Evolutionary conservation across 176 grass and related monocot genomes (phyloP).

Genomic region (Panicum miliaceum): DNA sequence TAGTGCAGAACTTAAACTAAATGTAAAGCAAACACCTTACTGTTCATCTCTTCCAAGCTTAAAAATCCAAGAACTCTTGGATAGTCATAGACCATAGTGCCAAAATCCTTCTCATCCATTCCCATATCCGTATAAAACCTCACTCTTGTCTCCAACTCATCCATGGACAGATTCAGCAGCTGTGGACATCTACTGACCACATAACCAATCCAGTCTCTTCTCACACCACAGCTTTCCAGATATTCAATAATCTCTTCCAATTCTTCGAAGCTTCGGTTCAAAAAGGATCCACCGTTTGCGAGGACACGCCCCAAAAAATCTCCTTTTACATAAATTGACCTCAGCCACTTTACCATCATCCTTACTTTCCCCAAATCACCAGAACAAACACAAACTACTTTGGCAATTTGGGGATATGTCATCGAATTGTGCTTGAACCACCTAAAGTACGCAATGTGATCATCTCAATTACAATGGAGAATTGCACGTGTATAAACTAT

Average conservation of each 20-base stretch:
- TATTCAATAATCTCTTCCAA: conserved; percentile 66
- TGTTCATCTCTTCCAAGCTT: conserved; percentile 92
- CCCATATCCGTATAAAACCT: conserved; percentile 87
- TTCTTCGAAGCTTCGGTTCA: conserved; percentile 60
- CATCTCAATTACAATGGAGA: conserved; percentile 13
- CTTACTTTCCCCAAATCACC: conserved; percentile 77
- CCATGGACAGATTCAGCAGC: conserved; percentile 59
- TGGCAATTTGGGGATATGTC: conserved; percentile 84
- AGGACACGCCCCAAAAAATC: conserved; percentile 76
- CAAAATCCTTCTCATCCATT: conserved; percentile 84
- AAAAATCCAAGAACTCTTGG: conserved; percentile 81
- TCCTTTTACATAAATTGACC: conserved; percentile 79
- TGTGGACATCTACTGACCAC: conserved; percentile 75
- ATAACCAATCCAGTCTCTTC: conserved; percentile 86
- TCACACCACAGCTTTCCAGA: conserved; percentile 71
- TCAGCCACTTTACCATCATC: conserved; percentile 71
- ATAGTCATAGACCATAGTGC: conserved; percentile 96
- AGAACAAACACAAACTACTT: conserved; percentile 69
- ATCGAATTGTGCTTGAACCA: conserved; percentile 96
- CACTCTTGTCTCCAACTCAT: conserved; percentile 67
- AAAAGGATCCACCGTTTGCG: conserved; percentile 56
- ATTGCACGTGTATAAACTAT: neutral
- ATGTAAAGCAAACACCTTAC: conserved; percentile 78
- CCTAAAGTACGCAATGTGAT: conserved; percentile 49
- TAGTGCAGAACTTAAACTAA: conserved; percentile 32